Evolutionary conservation across 164 flowering plant genomes (phyloP).

Genomic region (Macadamia integrifolia): DNA sequence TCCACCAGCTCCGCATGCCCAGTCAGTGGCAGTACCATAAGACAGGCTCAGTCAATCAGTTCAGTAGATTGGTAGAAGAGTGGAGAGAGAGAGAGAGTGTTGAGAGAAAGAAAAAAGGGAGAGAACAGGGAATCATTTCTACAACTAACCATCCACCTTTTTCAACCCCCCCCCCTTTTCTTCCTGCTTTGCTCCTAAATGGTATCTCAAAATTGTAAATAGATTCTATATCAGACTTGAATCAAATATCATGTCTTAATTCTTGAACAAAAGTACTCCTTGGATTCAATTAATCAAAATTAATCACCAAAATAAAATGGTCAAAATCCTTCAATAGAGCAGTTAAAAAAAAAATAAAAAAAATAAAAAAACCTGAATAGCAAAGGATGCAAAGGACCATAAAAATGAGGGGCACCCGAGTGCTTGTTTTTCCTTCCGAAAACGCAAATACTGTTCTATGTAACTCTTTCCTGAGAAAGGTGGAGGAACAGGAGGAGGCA

Average conservation of each 20-base stretch:
- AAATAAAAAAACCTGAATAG: slow-evolving; percentile 35
- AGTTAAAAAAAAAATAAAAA: too few species aligned
- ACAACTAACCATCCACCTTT: too few species aligned
- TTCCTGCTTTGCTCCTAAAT: neutral
- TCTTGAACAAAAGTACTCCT: too few species aligned
- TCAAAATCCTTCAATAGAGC: neutral
- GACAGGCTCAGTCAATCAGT: too few species aligned
- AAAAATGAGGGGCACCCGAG: slow-evolving; percentile 76
- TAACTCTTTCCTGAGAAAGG: slow-evolving; percentile 77
- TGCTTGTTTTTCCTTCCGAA: slow-evolving; percentile 50
- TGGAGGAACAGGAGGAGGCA: slow-evolving; percentile 90
- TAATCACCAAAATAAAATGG: neutral
- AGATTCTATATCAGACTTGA: neutral
- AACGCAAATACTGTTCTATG: slow-evolving; percentile 44
- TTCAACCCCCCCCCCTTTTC: too few species aligned
- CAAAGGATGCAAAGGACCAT: slow-evolving; percentile 48
- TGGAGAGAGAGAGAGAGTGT: too few species aligned
- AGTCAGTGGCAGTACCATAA: too few species aligned
- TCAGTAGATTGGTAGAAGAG: too few species aligned
- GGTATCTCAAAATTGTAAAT: neutral
- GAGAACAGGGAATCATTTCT: too few species aligned
- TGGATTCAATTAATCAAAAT: neutral
- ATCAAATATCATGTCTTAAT: neutral
- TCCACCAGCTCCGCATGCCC: too few species aligned
- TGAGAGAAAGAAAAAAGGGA: too few species aligned